Evolutionary conservation across 805 yeast genomes (phyloP), one percentile per base, ranked within the genome.

Genomic region (Yamadazyma sp.): DNA sequence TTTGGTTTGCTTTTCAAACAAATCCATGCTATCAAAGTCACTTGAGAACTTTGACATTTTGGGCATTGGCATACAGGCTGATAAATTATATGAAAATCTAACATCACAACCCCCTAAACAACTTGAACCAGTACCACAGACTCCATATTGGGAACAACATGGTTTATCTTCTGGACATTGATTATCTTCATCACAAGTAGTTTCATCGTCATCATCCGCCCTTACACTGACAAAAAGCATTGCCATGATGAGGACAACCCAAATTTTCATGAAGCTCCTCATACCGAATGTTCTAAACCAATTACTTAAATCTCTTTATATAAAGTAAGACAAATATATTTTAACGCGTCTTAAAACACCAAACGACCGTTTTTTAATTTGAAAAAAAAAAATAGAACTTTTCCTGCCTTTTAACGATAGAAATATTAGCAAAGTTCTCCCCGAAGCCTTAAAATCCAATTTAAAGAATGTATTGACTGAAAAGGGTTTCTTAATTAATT

Each of bases 101-200:
- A 93, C 83, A 61, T 88, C 86, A 67, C 97, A 89, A 22, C 94
- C 91, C 41, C 91, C 93, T 34, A 88, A 68, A 68, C 97, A 89
- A 60, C 70, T 72, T 12, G 70, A 56, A 15, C 94, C 94, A 16
- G 80, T 73, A 49, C 94, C 94, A 66, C 94, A 86, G 21, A 60
- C 66, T 32, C 96, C 96, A 47, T 74, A 80, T 47, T 78, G 81
- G 9, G 86, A 77, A 58, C 97, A 88, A 60, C 97, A 88, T 38
- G 97, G 97, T n/a, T 55, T 46, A 30, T 68, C 70, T 52, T 82
- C 77, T 2, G 97, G 96, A 63, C 97, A 88, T 4, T 67, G 49
- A 11, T 50, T 40, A 8, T 77, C 65, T 7, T 72, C 59, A 43
- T 72, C 73, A 62, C 95, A 87, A 11, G 42, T 34, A 11, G 34